phyloP scores from a whole-genome alignment of 176 grass and related monocot genomes.

The bread wheat (Triticum aestivum) region IWGSC_CS_RefSeq_v2.1 NC_057814.1:4880465-4880964 shows the following conservation, averaged over 20 bases:
- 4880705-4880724: neutral
- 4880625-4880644: neutral
- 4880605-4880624: neutral
- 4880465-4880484: neutral
- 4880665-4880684: neutral
- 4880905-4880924: too few relatives aligned
- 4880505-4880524: neutral
- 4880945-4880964: too few relatives aligned
- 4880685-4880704: neutral
- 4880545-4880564: slow-evolving; percentile 2
- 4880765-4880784: too few relatives aligned
- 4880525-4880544: neutral
- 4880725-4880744: neutral
- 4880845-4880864: too few relatives aligned
- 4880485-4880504: neutral
- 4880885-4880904: too few relatives aligned
- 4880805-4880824: too few relatives aligned
- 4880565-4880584: neutral
- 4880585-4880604: neutral
- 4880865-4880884: too few relatives aligned
- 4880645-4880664: neutral
- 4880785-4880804: too few relatives aligned
- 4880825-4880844: too few relatives aligned
- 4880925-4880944: too few relatives aligned
- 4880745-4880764: neutral